A percentile compares a stretch with the other conserved stretches of the same genome.
Conservation (phyloP, 768 basidiomycete species). For the Boletus vermiculosoides region DNA sequence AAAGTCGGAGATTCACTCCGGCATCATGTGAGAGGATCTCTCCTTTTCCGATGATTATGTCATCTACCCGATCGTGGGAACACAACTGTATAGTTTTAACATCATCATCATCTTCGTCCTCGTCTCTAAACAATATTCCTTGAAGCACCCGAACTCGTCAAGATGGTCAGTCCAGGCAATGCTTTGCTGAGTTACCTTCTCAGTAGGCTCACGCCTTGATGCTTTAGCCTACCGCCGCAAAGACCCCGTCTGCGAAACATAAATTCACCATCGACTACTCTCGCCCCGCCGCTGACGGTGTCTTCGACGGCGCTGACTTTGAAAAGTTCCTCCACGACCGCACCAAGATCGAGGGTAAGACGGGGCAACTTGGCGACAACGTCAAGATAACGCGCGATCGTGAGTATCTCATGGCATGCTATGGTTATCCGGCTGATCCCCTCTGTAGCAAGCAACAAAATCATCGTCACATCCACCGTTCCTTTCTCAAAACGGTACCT, state of each 20-base stretch:
- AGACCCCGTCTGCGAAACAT: conserved; percentile 56
- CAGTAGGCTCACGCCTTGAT: conserved; percentile 77
- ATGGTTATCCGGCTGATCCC: conserved; percentile 2
- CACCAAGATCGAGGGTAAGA: conserved; percentile 90
- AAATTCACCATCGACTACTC: conserved; percentile 88
- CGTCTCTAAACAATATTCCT: neutral
- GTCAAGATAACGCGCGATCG: conserved; percentile 88
- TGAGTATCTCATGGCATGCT: conserved; percentile 33
- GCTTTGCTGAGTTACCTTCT: conserved; percentile 92
- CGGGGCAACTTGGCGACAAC: conserved; percentile 87
- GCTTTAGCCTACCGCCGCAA: conserved; percentile 55
- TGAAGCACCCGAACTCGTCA: conserved; percentile 27
- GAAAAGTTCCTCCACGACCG: conserved; percentile 93
- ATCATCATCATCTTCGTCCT: conserved; percentile 14
- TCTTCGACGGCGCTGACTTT: conserved; percentile 63
- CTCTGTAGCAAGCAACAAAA: conserved; percentile 65
- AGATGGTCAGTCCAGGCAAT: conserved; percentile 73
- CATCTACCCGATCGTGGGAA: conserved; percentile 18
- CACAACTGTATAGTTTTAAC: conserved; percentile 52
- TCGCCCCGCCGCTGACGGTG: conserved; percentile 65
- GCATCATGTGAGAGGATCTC: conserved; percentile 5
- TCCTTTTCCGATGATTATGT: conserved; percentile 15
- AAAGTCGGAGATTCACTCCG: conserved; percentile 17
- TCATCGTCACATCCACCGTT: conserved; percentile 82
- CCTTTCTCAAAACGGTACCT: conserved; percentile 96